A percentile compares a stretch with the other conserved stretches of the same genome.
phyloP scores from a whole-genome alignment of 2,329 filamentous ascomycete genomes.

The Aspergillus aculeatinus region DNA sequence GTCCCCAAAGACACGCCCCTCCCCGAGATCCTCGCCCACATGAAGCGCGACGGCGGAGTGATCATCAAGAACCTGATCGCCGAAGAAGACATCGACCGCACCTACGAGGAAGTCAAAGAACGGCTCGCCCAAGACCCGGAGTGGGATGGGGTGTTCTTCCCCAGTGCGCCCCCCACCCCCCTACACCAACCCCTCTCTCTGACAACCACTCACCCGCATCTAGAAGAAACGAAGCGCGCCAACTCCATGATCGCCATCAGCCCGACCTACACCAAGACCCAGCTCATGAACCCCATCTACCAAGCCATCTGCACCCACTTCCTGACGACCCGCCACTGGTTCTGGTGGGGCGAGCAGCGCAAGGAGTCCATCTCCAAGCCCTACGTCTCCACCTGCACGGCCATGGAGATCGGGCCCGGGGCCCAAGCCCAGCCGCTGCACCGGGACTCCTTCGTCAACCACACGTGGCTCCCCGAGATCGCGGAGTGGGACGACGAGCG shows the following conservation, averaged over 20 bases:
- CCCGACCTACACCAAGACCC: constrained; percentile 8
- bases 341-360: constrained; percentile 30
- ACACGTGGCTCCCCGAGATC: constrained; percentile 7
- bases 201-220: background rate
- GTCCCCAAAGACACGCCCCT: constrained; percentile 2
- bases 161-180: background rate
- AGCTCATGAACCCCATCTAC: constrained; percentile 29
- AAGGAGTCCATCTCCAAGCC: constrained; percentile 28
- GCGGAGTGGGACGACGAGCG: constrained; percentile 8
- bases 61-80: constrained; percentile 7
- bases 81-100: background rate
- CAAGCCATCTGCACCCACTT: constrained; percentile 28
- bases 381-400: constrained; percentile 18
- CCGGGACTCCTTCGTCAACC: constrained; percentile 14
- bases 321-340: constrained; percentile 27
- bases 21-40: background rate
- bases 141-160: background rate
- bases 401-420: constrained; percentile 25
- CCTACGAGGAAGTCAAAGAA: background rate
- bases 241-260: constrained; percentile 7
- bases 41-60: constrained; percentile 10
- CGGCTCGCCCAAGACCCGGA: background rate
- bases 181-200: background rate
- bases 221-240: constrained; percentile 13
- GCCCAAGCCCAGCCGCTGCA: constrained; percentile 26